These are phyloP conservation scores for Elymus sibiricus DNA, from an alignment of 176 grass and related monocot species.

Conservation along the genomic window DNA sequence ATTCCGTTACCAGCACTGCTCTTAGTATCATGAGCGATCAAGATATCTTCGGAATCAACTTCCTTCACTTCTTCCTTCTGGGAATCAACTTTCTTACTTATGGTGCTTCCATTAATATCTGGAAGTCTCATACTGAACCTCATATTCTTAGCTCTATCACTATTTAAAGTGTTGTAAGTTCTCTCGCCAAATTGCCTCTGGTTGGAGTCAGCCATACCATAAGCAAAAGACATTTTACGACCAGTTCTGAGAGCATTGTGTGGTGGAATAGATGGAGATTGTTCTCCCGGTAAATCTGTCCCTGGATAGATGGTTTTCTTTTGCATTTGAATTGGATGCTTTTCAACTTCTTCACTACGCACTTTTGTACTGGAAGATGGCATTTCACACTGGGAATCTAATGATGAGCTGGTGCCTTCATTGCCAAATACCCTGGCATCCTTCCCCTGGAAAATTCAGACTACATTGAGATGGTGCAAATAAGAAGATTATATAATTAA, in stretches of 20 bases:
- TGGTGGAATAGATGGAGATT: conserved; percentile 37
- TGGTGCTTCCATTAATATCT: conserved; percentile 41
- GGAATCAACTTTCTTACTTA: conserved; percentile 42
- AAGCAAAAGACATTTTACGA: conserved; percentile 83
- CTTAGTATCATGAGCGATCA: conserved; percentile 28
- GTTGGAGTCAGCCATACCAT: conserved; percentile 50
- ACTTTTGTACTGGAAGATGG: conserved; percentile 25
- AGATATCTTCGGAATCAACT: conserved; percentile 55
- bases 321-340: conserved; percentile 38
- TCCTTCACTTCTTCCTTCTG: conserved; percentile 78
- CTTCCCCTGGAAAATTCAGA: conserved; percentile 37
- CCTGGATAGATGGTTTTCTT: conserved; percentile 33
- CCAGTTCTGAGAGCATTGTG: conserved; percentile 48
- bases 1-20: conserved; percentile 36
- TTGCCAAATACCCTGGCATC: conserved; percentile 29
- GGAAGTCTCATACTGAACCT: conserved; percentile 60
- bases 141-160: conserved; percentile 65
- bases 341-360: conserved; percentile 36
- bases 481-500: not conserved
- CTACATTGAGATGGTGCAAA: conserved; percentile 21
- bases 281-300: conserved; percentile 37
- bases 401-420: conserved; percentile 32
- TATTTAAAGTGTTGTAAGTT: conserved; percentile 69
- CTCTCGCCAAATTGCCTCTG: conserved; percentile 57
- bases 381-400: conserved; percentile 21